phyloP scores from a whole-genome alignment of 345 rosid genomes.

The Nephelium lappaceum region DNA sequence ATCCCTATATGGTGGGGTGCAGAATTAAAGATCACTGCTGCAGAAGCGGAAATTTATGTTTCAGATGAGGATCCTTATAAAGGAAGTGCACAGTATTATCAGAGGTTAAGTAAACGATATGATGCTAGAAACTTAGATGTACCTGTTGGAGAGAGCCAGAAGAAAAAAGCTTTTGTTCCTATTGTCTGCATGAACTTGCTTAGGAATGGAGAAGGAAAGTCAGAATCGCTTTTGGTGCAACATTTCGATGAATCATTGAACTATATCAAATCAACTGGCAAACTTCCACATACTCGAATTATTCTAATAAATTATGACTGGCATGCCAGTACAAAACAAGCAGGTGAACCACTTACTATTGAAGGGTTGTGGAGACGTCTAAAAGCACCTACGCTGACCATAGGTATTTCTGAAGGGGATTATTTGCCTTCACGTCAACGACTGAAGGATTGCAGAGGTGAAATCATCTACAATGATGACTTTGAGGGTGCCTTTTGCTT shows the following conservation, averaged over 20 bases:
- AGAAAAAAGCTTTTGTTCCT: constrained; percentile 74
- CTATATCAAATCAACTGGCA: constrained; percentile 63
- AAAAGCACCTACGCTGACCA: constrained; percentile 65
- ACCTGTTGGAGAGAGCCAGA: constrained; percentile 59
- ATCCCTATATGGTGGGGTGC: constrained; percentile 99
- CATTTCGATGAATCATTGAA: constrained; percentile 89
- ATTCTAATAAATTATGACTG: constrained; percentile 86
- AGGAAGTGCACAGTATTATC: constrained; percentile 86
- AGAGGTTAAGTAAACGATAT: constrained; percentile 83
- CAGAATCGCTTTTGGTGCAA: constrained; percentile 87
- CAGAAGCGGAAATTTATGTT: constrained; percentile 98
- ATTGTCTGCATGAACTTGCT: constrained; percentile 86
- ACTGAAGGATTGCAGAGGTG: constrained; percentile 90
- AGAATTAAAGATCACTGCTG: constrained; percentile 84
- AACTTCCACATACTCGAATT: constrained; percentile 72
- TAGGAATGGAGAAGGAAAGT: constrained; percentile 85
- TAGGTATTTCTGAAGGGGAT: constrained; percentile 92
- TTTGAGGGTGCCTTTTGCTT: constrained; percentile 90
- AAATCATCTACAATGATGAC: constrained; percentile 72
- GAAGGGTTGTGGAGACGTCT: constrained; percentile 89
- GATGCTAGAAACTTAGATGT: constrained; percentile 67
- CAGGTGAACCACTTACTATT: constrained; percentile 92
- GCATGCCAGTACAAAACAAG: constrained; percentile 80
- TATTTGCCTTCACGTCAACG: constrained; percentile 78
- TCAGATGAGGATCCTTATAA: constrained; percentile 84